Conservation (phyloP, 2,329 filamentous ascomycete species). For the Clarireedia paspali region DNA sequence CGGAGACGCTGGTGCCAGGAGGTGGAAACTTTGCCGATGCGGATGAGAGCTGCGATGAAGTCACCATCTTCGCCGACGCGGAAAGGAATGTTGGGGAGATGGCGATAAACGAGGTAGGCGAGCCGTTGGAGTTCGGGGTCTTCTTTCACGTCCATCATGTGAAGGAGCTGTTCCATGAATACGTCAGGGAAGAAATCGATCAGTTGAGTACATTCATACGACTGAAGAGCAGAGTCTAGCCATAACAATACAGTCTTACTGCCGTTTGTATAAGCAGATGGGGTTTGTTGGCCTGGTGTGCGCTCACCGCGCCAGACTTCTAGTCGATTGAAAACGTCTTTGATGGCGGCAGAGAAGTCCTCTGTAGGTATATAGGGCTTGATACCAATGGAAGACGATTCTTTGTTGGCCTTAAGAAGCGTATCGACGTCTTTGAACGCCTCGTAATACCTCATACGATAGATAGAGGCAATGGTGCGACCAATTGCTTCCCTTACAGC, state of each 20-base stretch:
- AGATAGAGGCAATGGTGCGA: conserved; percentile 78
- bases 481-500: conserved; percentile 93
- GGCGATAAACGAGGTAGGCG: conserved; percentile 94
- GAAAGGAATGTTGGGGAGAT: conserved; percentile 92
- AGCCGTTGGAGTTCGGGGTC: conserved; percentile 91
- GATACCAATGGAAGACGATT: conserved; percentile 72
- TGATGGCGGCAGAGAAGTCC: conserved; percentile 66
- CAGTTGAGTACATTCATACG: conserved; percentile 86
- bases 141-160: conserved; percentile 99
- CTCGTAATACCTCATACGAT: conserved; percentile 88
- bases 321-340: conserved; percentile 67
- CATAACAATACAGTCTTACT: conserved; percentile 94
- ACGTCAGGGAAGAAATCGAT: conserved; percentile 83
- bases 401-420: conserved; percentile 71
- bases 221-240: conserved; percentile 86
- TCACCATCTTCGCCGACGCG: conserved; percentile 74
- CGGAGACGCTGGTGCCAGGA: conserved; percentile 96
- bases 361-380: conserved; percentile 73
- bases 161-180: conserved; percentile 86
- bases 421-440: conserved; percentile 74
- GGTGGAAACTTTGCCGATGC: conserved; percentile 73
- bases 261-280: conserved; percentile 88
- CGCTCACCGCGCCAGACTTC: conserved; percentile 84
- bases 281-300: conserved; percentile 80
- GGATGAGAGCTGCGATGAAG: conserved; percentile 80